Evolutionary conservation across 306 rosid genomes (phyloP).

Genomic region (Sphenostylis stenocarpa): DNA sequence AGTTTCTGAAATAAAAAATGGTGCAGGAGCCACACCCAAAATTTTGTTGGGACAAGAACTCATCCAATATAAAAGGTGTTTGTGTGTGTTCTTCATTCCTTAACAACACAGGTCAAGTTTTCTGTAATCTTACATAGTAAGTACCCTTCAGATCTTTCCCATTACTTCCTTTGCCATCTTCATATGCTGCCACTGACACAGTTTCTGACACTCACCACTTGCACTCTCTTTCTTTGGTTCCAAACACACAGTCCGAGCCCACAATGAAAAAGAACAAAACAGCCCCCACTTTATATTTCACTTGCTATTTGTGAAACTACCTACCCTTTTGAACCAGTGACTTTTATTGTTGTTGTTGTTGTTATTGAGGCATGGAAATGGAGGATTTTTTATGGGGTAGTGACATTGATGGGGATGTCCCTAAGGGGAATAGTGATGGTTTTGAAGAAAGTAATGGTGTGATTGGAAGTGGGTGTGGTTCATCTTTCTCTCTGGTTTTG

Average conservation of each 20-base stretch:
- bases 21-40: not conserved
- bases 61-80: slow-evolving; percentile 14
- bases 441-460: slow-evolving; percentile 35
- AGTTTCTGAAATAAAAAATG: not conserved
- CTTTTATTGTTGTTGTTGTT: not conserved
- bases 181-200: slow-evolving; percentile 25
- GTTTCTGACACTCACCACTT: slow-evolving; percentile 24
- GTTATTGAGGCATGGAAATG: slow-evolving; percentile 44
- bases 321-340: not conserved
- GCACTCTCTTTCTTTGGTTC: slow-evolving; percentile 15
- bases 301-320: slow-evolving; percentile 21
- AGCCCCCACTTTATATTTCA: not conserved
- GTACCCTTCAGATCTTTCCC: slow-evolving; percentile 11
- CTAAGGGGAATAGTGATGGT: slow-evolving; percentile 26
- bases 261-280: slow-evolving; percentile 23
- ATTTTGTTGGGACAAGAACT: not conserved
- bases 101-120: not conserved
- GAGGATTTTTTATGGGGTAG: slow-evolving; percentile 48
- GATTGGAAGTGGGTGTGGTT: slow-evolving; percentile 46
- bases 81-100: not conserved
- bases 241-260: slow-evolving; percentile 14
- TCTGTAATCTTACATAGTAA: not conserved
- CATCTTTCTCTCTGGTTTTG: slow-evolving; percentile 61
- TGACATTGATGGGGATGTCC: slow-evolving; percentile 25
- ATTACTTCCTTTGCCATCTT: slow-evolving; percentile 24